A percentile compares a stretch with the other conserved stretches of the same genome.
Evolutionary conservation across 2,329 filamentous ascomycete species (phyloP).

Genomic region (Ophiocordyceps unilateralis): DNA sequence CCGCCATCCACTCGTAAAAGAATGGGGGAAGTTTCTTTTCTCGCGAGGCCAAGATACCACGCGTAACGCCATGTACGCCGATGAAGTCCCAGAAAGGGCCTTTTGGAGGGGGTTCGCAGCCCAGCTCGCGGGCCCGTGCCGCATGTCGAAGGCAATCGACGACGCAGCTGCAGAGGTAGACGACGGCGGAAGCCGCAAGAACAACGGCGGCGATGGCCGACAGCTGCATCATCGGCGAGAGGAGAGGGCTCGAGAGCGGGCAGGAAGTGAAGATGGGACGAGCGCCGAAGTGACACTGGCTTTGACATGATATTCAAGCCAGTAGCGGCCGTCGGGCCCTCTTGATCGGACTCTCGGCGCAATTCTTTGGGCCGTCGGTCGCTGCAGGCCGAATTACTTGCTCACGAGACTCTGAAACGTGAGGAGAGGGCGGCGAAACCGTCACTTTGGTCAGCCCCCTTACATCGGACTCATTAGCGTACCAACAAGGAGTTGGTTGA

Average conservation of each 20-base stretch:
- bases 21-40: slow-evolving; percentile 6
- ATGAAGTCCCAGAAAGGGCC: slow-evolving; percentile 4
- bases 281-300: not conserved
- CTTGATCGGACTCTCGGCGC: too few species aligned
- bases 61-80: slow-evolving; percentile 4
- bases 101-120: slow-evolving; percentile 5
- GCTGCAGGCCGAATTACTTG: too few species aligned
- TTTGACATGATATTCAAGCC: not conserved
- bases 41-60: slow-evolving; percentile 4
- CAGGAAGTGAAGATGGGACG: not conserved
- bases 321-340: not conserved
- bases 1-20: slow-evolving; percentile 2
- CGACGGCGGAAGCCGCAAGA: not conserved
- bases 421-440: too few species aligned
- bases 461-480: not conserved
- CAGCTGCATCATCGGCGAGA: not conserved
- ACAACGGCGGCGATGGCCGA: not conserved
- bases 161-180: not conserved
- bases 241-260: not conserved
- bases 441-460: not conserved
- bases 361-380: too few species aligned
- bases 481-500: not conserved
- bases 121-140: slow-evolving; percentile 4
- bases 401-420: too few species aligned
- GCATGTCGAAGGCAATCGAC: slow-evolving; percentile 1